phyloP scores from a whole-genome alignment of 306 rosid species.

The Potentilla sterilis region DNA sequence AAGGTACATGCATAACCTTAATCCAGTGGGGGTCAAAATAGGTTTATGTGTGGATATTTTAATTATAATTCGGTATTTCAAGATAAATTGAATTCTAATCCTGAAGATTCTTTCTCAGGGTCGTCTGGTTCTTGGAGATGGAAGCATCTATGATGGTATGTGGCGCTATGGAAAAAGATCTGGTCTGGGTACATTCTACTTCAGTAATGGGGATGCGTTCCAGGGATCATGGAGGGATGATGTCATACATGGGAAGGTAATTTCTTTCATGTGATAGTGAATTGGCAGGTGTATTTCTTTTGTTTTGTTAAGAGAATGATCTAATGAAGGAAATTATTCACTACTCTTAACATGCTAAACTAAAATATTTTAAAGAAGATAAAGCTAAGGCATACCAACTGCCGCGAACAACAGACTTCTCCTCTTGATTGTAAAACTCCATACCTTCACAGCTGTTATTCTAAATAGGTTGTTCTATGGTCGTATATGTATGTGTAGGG shows the following conservation, averaged over 20 bases:
- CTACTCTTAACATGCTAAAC: not conserved
- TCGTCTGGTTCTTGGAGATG: constrained; percentile 70
- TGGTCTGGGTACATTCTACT: constrained; percentile 83
- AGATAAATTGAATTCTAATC: constrained; percentile 11
- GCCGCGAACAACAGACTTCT: not conserved
- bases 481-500: constrained; percentile 45
- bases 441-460: not conserved
- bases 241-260: constrained; percentile 92
- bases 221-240: constrained; percentile 99
- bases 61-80: not conserved
- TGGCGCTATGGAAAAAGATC: constrained; percentile 94
- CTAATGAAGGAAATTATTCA: not conserved
- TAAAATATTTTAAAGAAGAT: not conserved
- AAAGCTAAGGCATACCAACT: not conserved
- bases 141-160: constrained; percentile 87
- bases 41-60: not conserved
- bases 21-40: not conserved
- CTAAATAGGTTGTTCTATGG: constrained; percentile 7
- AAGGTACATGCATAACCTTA: constrained; percentile 48
- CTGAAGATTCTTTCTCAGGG: constrained; percentile 52
- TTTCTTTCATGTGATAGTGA: not conserved
- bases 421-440: not conserved
- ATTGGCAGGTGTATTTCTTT: not conserved
- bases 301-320: not conserved
- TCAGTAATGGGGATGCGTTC: constrained; percentile 86